Percentiles rank a stretch among this genome's conserved stretches.
Evolutionary conservation across 1,284 basidiomycete species (phyloP).

Genomic region (Sporisorium exsertum): DNA sequence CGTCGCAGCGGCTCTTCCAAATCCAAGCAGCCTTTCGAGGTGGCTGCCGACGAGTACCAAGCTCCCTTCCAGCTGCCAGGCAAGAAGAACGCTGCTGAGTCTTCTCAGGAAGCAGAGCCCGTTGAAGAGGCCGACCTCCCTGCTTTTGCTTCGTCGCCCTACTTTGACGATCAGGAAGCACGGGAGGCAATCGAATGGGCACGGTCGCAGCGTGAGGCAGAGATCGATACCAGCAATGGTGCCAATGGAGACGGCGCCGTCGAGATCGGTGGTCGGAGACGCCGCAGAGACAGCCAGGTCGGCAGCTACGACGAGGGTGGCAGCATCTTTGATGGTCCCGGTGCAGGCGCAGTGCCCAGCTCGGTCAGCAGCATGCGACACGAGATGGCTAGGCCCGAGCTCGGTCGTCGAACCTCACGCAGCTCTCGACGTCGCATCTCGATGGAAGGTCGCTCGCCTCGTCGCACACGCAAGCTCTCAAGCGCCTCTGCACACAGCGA

Average conservation of each 20-base stretch:
- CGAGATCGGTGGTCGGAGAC: conserved; percentile 37
- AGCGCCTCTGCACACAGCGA: conserved; percentile 41
- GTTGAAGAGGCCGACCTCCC: conserved; percentile 10
- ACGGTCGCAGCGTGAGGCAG: conserved; percentile 27
- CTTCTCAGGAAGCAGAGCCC: neutral
- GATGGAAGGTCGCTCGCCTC: conserved; percentile 52
- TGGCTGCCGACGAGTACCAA: conserved; percentile 64
- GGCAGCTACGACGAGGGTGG: conserved; percentile 65
- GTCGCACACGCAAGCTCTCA: conserved; percentile 43
- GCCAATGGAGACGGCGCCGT: conserved; percentile 8
- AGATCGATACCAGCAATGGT: conserved; percentile 26
- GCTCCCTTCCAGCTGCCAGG: conserved; percentile 60
- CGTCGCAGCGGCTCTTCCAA: conserved; percentile 26
- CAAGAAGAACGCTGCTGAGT: conserved; percentile 13
- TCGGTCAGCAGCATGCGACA: conserved; percentile 60
- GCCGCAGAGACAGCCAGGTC: conserved; percentile 64
- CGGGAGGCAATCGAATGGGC: conserved; percentile 62
- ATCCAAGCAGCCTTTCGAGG: conserved; percentile 45
- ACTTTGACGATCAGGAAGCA: conserved; percentile 65
- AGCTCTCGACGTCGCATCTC: conserved; percentile 61
- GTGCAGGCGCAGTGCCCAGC: conserved; percentile 65
- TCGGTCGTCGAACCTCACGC: conserved; percentile 51
- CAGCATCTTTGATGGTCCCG: conserved; percentile 67
- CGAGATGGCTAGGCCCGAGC: conserved; percentile 53
- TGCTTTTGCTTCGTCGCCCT: conserved; percentile 56